Conservation (phyloP, 129 eudicot species). For the Ambrosia artemisiifolia region DNA sequence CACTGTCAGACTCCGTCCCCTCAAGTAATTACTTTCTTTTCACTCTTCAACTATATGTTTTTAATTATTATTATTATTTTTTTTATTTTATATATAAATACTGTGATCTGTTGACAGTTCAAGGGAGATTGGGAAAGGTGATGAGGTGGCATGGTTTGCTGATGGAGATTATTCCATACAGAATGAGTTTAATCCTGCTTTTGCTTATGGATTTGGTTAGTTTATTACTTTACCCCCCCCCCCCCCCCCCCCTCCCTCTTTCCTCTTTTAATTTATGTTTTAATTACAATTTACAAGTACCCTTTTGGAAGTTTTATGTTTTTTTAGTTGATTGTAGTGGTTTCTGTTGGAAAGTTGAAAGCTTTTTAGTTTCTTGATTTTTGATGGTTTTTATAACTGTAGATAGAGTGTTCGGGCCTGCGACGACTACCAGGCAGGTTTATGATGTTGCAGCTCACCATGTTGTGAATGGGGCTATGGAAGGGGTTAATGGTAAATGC, state of each 20-base stretch:
- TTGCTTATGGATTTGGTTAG: conserved; percentile 70
- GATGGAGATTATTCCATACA: conserved; percentile 76
- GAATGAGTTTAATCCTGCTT: conserved; percentile 62
- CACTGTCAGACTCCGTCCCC: conserved; percentile 89
- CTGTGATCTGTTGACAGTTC: conserved; percentile 38
- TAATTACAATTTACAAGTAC: neutral
- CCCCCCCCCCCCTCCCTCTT: no score
- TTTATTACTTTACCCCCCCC: neutral
- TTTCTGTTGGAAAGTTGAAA: neutral
- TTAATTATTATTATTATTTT: neutral
- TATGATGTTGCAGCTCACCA: conserved; percentile 95
- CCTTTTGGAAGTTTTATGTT: neutral
- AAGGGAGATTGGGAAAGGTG: conserved; percentile 76
- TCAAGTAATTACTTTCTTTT: conserved; percentile 40
- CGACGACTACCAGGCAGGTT: conserved; percentile 92
- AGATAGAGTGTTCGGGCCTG: conserved; percentile 96
- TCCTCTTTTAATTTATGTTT: neutral
- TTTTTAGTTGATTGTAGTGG: neutral
- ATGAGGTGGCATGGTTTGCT: conserved; percentile 87
- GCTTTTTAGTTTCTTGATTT: neutral
- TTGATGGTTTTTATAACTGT: conserved; percentile 17
- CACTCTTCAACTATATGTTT: neutral
- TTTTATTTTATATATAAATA: no score
- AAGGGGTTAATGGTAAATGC: conserved; percentile 76
- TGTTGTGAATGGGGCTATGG: conserved; percentile 87